These are phyloP conservation scores for Trichoderma reesei DNA, from an alignment of 495 filamentous ascomycete species.

Conservation along the genomic window DNA sequence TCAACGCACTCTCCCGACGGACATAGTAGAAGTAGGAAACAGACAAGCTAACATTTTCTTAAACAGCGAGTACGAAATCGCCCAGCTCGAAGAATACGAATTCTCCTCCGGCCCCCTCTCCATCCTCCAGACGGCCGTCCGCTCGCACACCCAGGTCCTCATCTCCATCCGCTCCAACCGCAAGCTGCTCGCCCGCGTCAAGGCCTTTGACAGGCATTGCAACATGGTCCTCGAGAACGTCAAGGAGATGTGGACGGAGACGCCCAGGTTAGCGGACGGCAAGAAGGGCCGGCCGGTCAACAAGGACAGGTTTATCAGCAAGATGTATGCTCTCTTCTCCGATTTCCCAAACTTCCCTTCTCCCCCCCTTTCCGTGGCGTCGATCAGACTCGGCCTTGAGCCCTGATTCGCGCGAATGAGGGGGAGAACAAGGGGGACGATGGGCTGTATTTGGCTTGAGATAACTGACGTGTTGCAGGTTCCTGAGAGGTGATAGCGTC, in stretches of 20 bases:
- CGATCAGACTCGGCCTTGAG: neutral
- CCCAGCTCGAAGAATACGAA: constrained; percentile 81
- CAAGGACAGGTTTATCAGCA: constrained; percentile 97
- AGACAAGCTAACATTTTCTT: neutral
- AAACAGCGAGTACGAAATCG: constrained; percentile 78
- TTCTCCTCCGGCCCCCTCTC: constrained; percentile 80
- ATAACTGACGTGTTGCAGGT: constrained; percentile 46
- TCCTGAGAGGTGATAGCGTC: constrained; percentile 86
- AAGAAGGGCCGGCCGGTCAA: constrained; percentile 87
- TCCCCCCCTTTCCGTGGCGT: neutral
- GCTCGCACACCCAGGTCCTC: constrained; percentile 78
- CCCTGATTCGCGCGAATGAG: neutral
- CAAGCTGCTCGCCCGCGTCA: constrained; percentile 56
- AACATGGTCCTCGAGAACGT: constrained; percentile 98
- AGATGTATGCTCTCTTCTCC: constrained; percentile 58
- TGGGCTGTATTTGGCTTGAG: neutral
- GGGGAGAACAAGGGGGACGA: too few relatives aligned
- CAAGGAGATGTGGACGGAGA: constrained; percentile 99
- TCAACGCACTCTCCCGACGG: constrained; percentile 12
- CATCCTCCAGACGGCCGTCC: constrained; percentile 85
- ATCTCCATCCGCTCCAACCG: constrained; percentile 89
- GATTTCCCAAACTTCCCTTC: too few relatives aligned
- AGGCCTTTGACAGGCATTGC: constrained; percentile 41
- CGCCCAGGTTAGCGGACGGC: constrained; percentile 60
- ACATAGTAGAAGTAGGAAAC: neutral